Conservation (phyloP, 2,329 filamentous ascomycete species). For the Lecanosticta acicola region DNA sequence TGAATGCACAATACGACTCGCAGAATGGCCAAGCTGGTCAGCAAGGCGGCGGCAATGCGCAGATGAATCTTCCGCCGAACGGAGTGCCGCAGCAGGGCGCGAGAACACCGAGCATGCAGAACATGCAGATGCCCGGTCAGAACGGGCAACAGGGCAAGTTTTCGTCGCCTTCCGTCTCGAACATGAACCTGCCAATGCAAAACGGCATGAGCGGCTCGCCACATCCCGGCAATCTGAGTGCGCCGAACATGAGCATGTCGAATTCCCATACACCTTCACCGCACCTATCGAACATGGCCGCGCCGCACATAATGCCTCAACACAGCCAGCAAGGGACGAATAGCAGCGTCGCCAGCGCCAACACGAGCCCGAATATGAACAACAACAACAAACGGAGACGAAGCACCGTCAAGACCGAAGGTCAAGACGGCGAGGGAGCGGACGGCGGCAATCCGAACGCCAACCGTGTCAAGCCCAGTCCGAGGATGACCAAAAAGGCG, state of each 20-base stretch:
- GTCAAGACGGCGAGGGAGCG: slow-evolving; percentile 45
- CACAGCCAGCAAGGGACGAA: slow-evolving; percentile 53
- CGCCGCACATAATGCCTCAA: slow-evolving; percentile 51
- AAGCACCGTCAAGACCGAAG: slow-evolving; percentile 56
- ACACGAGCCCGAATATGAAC: slow-evolving; percentile 53
- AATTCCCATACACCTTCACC: slow-evolving; percentile 42
- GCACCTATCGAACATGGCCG: slow-evolving; percentile 41
- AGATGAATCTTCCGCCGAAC: slow-evolving; percentile 44
- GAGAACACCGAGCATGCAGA: slow-evolving; percentile 31
- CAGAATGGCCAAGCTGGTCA: slow-evolving; percentile 19
- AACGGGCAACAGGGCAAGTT: slow-evolving; percentile 34
- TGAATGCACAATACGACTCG: slow-evolving; percentile 44
- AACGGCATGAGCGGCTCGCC: slow-evolving; percentile 48
- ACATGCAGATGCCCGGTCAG: slow-evolving; percentile 31
- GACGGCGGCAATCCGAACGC: slow-evolving; percentile 35
- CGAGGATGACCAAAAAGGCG: slow-evolving; percentile 37
- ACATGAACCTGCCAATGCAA: slow-evolving; percentile 50
- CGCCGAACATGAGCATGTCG: slow-evolving; percentile 21
- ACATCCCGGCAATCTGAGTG: slow-evolving; percentile 28
- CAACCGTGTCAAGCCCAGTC: slow-evolving; percentile 47
- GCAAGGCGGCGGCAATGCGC: slow-evolving; percentile 37
- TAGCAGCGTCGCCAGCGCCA: slow-evolving; percentile 52
- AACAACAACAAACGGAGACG: slow-evolving; percentile 56
- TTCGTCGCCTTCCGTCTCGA: slow-evolving; percentile 54
- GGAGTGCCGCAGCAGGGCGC: slow-evolving; percentile 24